Percentiles rank a stretch among this genome's conserved stretches.
Conservation (phyloP, 495 filamentous ascomycete genomes). For the Hyaloscypha variabilis region DNA sequence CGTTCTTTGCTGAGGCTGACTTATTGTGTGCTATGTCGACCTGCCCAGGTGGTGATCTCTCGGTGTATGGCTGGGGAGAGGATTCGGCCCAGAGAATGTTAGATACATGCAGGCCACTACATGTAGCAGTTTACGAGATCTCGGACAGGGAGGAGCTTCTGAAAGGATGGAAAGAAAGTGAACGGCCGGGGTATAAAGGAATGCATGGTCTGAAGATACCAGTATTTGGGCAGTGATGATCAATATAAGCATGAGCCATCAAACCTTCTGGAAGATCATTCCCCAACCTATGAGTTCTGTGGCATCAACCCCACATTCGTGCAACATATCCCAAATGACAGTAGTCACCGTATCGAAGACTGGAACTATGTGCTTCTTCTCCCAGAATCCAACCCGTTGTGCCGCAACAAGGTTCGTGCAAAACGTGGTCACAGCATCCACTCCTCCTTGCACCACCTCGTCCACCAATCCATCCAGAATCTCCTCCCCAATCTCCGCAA, state of each 20-base stretch:
- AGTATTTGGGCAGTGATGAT: conserved; percentile 17
- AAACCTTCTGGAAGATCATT: conserved; percentile 26
- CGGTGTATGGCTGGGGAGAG: conserved; percentile 74
- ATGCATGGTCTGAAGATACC: conserved; percentile 64
- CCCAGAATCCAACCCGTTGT: conserved; percentile 32
- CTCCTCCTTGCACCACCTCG: conserved; percentile 22
- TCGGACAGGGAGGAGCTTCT: conserved; percentile 51
- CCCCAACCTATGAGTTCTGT: conserved; percentile 28
- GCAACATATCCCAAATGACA: conserved; percentile 34
- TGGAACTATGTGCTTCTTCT: conserved; percentile 27
- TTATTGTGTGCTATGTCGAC: conserved; percentile 73
- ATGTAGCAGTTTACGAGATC: conserved; percentile 69
- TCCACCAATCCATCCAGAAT: conserved; percentile 31
- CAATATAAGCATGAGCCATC: no score
- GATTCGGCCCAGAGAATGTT: conserved; percentile 67
- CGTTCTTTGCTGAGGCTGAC: conserved; percentile 78
- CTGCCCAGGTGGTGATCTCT: conserved; percentile 66
- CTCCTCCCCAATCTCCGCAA: conserved; percentile 28
- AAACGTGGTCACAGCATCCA: conserved; percentile 30
- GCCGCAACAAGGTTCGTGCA: conserved; percentile 36
- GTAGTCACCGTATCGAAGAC: conserved; percentile 36
- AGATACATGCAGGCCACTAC: conserved; percentile 71
- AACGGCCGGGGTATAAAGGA: conserved; percentile 61
- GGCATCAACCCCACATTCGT: conserved; percentile 26
- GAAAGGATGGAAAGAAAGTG: conserved; percentile 61